Base-by-base conservation (phyloP, 129 eudicot genomes). In the Lactuca sativa region DNA sequence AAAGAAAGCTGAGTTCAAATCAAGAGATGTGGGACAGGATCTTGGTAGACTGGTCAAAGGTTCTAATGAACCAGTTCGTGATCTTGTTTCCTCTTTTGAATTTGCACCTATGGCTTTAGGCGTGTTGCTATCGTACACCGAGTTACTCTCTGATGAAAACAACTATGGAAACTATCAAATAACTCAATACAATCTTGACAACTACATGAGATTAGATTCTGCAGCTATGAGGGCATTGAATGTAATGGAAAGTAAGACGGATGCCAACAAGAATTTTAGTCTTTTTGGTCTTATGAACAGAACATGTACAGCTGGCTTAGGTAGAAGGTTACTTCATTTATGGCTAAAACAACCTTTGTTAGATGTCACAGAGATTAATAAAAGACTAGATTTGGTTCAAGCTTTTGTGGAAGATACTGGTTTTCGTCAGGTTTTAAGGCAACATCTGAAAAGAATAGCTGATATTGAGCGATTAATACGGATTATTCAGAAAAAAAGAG, bases 231-330 rank as follows among this genome's bases (percentile, higher is more conserved):
- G 86, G 84, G 98, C 98, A 49, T 67, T 93, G 59, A 89, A 93
- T 85, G 97, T 93, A 40, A 86, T 90, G 98, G 97, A 93, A 84
- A 93, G 96, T 91, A 93, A 93, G 72, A 80, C 90, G 63, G 95
- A 93, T 74, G 95, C 95, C 32, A 93, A 93, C 77, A 90, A 93
- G 59, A 93, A 84, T 64, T 93, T 90, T 68, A 93, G 99, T 69
- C 84, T 93, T 70, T 90, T 93, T 77, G 99, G 97, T 68, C 87
- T 93, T 17, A 82, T 93, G 90, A 90, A 93, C 76, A 85, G 99
- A 74, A 93, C 97, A 32, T 93, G 99, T 74, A 93, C 99, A 67
- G 89, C 97, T 60, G 99, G 99, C 67, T 90, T 93, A 92, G 99
- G 99, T 38, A 90, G 85, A 75, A 79, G 99, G 56, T 69, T 93